Evolutionary conservation across 805 yeast genomes (phyloP), one percentile per base, ranked within the genome.

Genomic region (Cyberlindnera japonica): DNA sequence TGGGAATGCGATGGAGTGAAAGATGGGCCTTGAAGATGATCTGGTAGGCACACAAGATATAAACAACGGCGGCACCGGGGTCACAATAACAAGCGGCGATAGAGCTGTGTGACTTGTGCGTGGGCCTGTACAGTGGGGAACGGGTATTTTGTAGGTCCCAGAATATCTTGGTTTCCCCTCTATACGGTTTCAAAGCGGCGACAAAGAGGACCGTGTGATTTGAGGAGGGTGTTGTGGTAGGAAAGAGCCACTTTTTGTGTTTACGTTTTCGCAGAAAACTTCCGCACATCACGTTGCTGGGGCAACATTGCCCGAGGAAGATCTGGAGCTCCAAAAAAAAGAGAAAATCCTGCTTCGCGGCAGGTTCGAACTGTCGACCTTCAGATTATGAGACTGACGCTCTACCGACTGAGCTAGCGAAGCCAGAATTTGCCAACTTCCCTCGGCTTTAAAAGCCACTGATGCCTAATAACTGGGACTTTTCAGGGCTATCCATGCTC

Each of bases 321-420:
- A 4, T 14, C 14, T 7, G 19, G 5, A 6, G n/a, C 19, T 8
- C n/a, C 10, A n/a, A 16, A 13, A 3, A 8, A n/a, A 23, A 25
- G 30, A 47, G 53, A 53, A 53, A 54, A 42, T 51, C 14, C 43
- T 66, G 71, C 72, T 67, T 68, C 64, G 59, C 69, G 72, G 72
- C 71, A 68, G 72, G 72, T 65, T 68, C 74, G 72, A 68, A 68
- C 73, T 68, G 72, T 69, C 74, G 72, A 69, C 73, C 73, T 69
- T 69, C 72, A 69, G 74, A 69, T 69, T 69, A 70, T 69, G 74
- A 70, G 75, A 69, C 75, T 69, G 74, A 70, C 74, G 74, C 74
- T 69, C 75, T 69, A 61, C 75, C 75, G 67, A 69, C 74, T 70
- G 74, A 69, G 75, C 75, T 69, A 70, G 73, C 61, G 66, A 65